These are phyloP conservation scores for Fusarium sp. DNA, from an alignment of 2,329 filamentous ascomycete species.

Conservation along the genomic window DNA sequence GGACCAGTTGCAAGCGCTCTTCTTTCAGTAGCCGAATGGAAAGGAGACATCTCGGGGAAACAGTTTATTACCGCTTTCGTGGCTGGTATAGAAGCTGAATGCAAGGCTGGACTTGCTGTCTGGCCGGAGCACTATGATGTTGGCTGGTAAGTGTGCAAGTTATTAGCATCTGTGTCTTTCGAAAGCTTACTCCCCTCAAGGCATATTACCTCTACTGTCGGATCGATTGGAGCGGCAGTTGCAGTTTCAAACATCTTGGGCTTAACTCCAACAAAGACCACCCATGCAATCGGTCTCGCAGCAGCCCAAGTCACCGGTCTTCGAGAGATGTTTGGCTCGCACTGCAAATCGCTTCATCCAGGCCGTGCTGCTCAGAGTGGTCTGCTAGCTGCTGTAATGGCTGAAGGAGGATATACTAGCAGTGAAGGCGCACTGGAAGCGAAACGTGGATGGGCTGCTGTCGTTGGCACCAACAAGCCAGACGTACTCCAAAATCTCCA, in stretches of 20 bases:
- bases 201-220: neutral
- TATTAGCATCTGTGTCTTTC: too few species aligned
- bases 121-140: conserved; percentile 11
- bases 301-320: neutral
- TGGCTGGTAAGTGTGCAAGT: conserved; percentile 1
- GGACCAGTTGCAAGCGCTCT: conserved; percentile 8
- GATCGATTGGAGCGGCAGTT: neutral
- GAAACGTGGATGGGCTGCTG: neutral
- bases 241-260: neutral
- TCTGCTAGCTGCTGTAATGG: neutral
- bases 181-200: neutral
- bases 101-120: neutral
- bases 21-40: neutral
- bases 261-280: neutral
- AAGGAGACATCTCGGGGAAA: neutral
- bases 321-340: conserved; percentile 10
- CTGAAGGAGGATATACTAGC: conserved; percentile 4
- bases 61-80: neutral
- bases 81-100: conserved; percentile 7
- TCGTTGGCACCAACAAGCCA: neutral
- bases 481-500: neutral
- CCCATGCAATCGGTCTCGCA: conserved; percentile 1
- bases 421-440: neutral
- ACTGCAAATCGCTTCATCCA: conserved; percentile 7
- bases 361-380: conserved; percentile 1